Evolutionary conservation across 164 flowering plant species (phyloP).

Genomic region (Tinospora cordifolia): DNA sequence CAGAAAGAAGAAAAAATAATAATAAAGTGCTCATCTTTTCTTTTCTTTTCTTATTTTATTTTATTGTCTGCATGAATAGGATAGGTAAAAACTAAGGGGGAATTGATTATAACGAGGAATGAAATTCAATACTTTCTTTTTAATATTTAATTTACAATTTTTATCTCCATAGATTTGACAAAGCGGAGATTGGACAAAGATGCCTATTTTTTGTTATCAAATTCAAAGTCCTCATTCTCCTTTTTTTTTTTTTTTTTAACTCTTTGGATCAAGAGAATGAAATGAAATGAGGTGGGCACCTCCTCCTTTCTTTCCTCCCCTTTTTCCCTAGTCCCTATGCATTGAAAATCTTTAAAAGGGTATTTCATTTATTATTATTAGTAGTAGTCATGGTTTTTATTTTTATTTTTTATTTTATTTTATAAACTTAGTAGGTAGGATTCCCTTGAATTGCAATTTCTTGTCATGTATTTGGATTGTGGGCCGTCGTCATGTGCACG

Average conservation of each 20-base stretch:
- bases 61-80: not conserved
- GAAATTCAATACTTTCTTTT: too few relatives aligned
- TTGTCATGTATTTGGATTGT: not conserved
- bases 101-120: not conserved
- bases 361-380: too few relatives aligned
- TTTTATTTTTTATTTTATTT: conserved; percentile 3
- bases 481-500: conserved; percentile 7
- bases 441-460: not conserved
- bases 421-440: conserved; percentile 6
- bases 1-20: too few relatives aligned
- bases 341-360: conserved; percentile 2
- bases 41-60: not conserved
- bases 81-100: not conserved
- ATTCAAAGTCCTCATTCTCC: not conserved
- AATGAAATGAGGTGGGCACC: not conserved
- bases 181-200: not conserved
- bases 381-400: too few relatives aligned
- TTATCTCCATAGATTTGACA: not conserved
- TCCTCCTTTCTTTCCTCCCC: not conserved
- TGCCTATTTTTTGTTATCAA: not conserved
- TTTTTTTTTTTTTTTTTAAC: not conserved
- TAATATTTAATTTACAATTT: too few relatives aligned
- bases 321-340: conserved; percentile 4
- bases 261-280: conserved; percentile 1
- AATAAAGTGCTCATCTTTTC: not conserved